Evolutionary conservation across 352 stramenopile genomes (phyloP).

Genomic region (Globisporangium nodosum): DNA sequence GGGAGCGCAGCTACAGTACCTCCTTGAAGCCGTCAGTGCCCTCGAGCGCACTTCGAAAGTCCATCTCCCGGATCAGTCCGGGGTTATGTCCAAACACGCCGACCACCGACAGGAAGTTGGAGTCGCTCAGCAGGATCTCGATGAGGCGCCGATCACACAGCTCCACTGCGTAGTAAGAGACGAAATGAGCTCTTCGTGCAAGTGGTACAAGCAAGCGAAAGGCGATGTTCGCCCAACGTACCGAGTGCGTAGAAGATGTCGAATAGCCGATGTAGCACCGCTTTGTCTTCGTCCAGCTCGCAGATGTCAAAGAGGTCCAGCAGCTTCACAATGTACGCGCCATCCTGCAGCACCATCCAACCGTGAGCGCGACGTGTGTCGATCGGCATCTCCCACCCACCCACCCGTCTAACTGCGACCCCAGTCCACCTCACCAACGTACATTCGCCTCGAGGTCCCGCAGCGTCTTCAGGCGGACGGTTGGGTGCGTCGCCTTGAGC

Average conservation of each 20-base stretch:
- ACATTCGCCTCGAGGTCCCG: slow-evolving; percentile 45
- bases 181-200: neutral
- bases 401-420: neutral
- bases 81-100: slow-evolving; percentile 81
- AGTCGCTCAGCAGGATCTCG: slow-evolving; percentile 63
- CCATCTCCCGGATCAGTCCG: slow-evolving; percentile 62
- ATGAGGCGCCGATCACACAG: slow-evolving; percentile 64
- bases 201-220: no score
- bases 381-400: neutral
- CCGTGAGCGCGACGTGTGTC: neutral
- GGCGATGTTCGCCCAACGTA: slow-evolving; percentile 13
- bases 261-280: slow-evolving; percentile 59
- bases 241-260: slow-evolving; percentile 70
- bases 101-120: slow-evolving; percentile 79
- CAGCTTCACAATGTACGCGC: slow-evolving; percentile 68
- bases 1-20: slow-evolving; percentile 12
- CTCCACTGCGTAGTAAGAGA: slow-evolving; percentile 36
- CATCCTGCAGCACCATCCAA: slow-evolving; percentile 29
- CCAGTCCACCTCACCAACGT: neutral
- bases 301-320: slow-evolving; percentile 69
- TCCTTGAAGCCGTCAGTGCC: slow-evolving; percentile 59
- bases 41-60: slow-evolving; percentile 67
- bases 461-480: slow-evolving; percentile 42
- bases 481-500: slow-evolving; percentile 56
- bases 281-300: slow-evolving; percentile 57